Evolutionary conservation across 176 grass and related monocot genomes (phyloP).

Genomic region (Hordeum vulgare): MorexV3_pseudomolecules_assembly NC_058520.1:560170674-560171173

Average conservation of each 20-base stretch:
- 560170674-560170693: constrained; percentile 61
- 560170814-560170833: constrained; percentile 33
- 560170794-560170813: constrained; percentile 56
- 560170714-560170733: constrained; percentile 44
- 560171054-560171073: not conserved
- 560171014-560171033: not conserved
- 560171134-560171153: not conserved
- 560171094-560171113: not conserved
- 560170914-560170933: not conserved
- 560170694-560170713: constrained; percentile 52
- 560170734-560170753: not conserved
- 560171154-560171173: not conserved
- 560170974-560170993: not conserved
- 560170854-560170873: constrained; percentile 39
- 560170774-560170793: not conserved
- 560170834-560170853: constrained; percentile 56
- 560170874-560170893: not conserved
- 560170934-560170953: not conserved
- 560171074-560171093: not conserved
- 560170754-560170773: not conserved
- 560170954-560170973: not conserved
- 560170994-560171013: not conserved
- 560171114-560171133: not conserved
- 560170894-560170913: not conserved
- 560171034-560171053: not conserved